Percentiles rank a stretch among this genome's conserved stretches.
Conservation (phyloP, 768 basidiomycete genomes). For the Russula earlei region DNA sequence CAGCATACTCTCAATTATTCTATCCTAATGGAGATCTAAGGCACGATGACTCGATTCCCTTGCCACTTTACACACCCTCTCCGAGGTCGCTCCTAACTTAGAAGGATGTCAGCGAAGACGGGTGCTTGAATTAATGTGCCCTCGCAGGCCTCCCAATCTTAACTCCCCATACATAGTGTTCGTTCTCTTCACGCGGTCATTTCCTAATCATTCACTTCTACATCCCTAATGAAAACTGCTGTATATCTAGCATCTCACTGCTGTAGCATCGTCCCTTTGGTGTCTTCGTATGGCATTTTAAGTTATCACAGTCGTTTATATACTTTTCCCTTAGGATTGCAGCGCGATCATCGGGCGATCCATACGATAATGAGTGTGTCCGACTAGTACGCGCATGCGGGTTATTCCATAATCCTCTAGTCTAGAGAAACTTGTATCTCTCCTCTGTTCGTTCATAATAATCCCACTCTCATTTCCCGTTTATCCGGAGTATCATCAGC, state of each 20-base stretch:
- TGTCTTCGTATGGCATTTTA: background rate
- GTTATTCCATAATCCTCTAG: background rate
- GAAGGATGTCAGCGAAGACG: background rate
- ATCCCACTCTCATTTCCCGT: too few relatives aligned
- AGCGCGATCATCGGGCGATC: background rate
- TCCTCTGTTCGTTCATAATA: too few relatives aligned
- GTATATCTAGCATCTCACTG: constrained; percentile 6
- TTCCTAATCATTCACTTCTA: background rate
- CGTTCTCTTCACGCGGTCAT: background rate
- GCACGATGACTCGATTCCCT: constrained; percentile 51
- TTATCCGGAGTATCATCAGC: too few relatives aligned
- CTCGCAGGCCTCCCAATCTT: too few relatives aligned
- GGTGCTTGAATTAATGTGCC: background rate
- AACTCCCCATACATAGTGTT: background rate
- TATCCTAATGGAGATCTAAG: constrained; percentile 63
- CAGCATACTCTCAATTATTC: constrained; percentile 73
- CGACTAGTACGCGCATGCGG: too few relatives aligned
- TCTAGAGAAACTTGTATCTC: too few relatives aligned
- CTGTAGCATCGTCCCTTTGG: constrained; percentile 7
- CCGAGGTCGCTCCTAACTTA: background rate
- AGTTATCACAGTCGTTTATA: background rate
- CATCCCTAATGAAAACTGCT: background rate
- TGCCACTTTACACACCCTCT: constrained; percentile 53
- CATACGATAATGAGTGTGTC: too few relatives aligned
- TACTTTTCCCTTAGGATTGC: background rate